Evolutionary conservation across 257 asterid genomes (phyloP).

Genomic region (Fraxinus cuspidata): DNA sequence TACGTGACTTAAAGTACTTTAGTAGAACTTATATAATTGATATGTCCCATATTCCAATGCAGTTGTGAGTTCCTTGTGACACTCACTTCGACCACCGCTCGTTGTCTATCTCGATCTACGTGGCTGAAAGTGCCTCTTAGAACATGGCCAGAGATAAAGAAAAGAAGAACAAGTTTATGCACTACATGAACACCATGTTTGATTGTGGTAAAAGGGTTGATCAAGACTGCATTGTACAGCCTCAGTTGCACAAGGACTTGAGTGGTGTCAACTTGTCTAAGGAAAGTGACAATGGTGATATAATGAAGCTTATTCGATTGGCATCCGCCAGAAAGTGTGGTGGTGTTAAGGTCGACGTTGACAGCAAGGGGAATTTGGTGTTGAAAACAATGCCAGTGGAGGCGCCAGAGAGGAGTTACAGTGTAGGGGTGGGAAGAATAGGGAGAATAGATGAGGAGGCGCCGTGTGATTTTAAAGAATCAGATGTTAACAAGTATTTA

Average conservation of each 20-base stretch:
- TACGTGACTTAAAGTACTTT: no score
- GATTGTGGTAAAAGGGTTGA: constrained; percentile 21
- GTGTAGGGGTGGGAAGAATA: constrained; percentile 53
- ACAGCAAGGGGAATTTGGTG: constrained; percentile 42
- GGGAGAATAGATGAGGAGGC: constrained; percentile 61
- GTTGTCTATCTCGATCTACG: no score
- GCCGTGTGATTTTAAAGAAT: constrained; percentile 51
- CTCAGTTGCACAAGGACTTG: neutral
- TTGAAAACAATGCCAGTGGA: constrained; percentile 22
- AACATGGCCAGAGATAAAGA: constrained; percentile 3
- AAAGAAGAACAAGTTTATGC: neutral
- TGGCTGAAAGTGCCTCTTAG: no score
- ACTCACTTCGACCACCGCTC: no score
- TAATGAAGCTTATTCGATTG: constrained; percentile 32
- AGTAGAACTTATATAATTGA: no score
- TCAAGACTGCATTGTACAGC: constrained; percentile 17
- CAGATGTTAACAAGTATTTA: constrained; percentile 23
- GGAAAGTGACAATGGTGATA: constrained; percentile 21
- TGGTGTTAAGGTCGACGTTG: constrained; percentile 39
- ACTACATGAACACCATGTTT: constrained; percentile 5
- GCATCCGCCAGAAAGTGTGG: constrained; percentile 32
- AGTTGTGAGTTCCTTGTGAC: no score
- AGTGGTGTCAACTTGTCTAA: constrained; percentile 7
- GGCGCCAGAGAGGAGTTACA: constrained; percentile 42
- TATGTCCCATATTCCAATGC: no score